Conservation (phyloP, 1,139 yeast species). For the Taiozyma sp. region DNA sequence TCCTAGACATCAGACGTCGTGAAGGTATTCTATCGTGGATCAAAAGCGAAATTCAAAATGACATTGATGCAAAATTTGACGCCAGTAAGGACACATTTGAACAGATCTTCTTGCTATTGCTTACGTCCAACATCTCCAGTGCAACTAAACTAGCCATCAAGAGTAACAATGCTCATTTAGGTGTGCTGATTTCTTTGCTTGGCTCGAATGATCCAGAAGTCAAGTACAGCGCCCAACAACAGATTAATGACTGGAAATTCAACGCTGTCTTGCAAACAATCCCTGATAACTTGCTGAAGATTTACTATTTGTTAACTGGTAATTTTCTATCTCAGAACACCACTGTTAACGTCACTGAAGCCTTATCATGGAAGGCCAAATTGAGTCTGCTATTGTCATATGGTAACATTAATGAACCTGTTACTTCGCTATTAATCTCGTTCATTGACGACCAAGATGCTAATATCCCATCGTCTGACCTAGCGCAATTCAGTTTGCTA, state of each 20-base stretch:
- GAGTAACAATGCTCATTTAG: slow-evolving; percentile 60
- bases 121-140: slow-evolving; percentile 51
- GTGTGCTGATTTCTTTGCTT: slow-evolving; percentile 63
- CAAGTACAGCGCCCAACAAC: slow-evolving; percentile 49
- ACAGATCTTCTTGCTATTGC: slow-evolving; percentile 45
- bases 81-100: slow-evolving; percentile 38
- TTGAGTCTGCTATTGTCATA: slow-evolving; percentile 59
- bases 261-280: slow-evolving; percentile 38
- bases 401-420: slow-evolving; percentile 41
- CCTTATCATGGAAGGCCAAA: slow-evolving; percentile 63
- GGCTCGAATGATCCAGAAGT: slow-evolving; percentile 66
- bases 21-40: slow-evolving; percentile 56
- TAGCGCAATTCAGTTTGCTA: slow-evolving; percentile 32
- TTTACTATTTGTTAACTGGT: slow-evolving; percentile 68
- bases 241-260: slow-evolving; percentile 61
- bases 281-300: slow-evolving; percentile 49
- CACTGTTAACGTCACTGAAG: slow-evolving; percentile 34
- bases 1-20: slow-evolving; percentile 39
- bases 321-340: slow-evolving; percentile 29
- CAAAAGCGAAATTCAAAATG: slow-evolving; percentile 40
- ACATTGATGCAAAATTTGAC: slow-evolving; percentile 33
- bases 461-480: slow-evolving; percentile 23
- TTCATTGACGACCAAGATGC: slow-evolving; percentile 24
- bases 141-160: slow-evolving; percentile 62
- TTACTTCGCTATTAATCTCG: slow-evolving; percentile 33